Evolutionary conservation across 75 land plant species (phyloP).

Genomic region (Selaginella moellendorffii): DNA sequence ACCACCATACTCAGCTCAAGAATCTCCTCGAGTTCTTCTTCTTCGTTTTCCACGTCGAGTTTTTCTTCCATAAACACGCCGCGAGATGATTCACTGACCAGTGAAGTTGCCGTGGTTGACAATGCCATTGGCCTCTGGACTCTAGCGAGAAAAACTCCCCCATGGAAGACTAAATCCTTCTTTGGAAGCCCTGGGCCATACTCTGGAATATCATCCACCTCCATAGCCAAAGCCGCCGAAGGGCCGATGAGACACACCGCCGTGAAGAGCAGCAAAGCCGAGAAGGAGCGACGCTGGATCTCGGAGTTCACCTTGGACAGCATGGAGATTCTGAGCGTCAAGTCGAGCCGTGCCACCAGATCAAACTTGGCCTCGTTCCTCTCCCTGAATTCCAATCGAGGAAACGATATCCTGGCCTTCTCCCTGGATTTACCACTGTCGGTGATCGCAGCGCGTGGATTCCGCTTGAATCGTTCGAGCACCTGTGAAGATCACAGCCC

Average conservation of each 20-base stretch:
- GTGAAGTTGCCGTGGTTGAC: not conserved
- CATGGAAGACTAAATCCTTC: not conserved
- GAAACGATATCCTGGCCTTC: not conserved
- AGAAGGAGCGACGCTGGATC: not conserved
- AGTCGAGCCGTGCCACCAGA: not conserved
- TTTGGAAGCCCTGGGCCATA: not conserved
- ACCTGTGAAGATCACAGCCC: not conserved
- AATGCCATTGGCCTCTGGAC: too few species aligned
- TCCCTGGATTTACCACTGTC: not conserved
- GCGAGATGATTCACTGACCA: too few species aligned
- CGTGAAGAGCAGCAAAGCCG: not conserved
- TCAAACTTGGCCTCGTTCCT: too few species aligned
- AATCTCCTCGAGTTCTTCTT: not conserved
- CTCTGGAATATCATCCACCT: not conserved
- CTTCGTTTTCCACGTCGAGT: not conserved
- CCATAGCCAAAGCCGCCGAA: not conserved
- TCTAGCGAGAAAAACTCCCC: not conserved
- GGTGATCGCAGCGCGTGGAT: not conserved
- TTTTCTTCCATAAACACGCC: too few species aligned
- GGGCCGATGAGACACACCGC: not conserved
- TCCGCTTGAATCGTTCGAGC: not conserved
- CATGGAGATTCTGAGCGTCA: not conserved
- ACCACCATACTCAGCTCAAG: not conserved
- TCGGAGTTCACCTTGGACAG: not conserved
- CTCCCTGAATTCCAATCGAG: too few species aligned